phyloP scores from a whole-genome alignment of 2,329 filamentous ascomycete species.

The Penicillium sp. region DNA sequence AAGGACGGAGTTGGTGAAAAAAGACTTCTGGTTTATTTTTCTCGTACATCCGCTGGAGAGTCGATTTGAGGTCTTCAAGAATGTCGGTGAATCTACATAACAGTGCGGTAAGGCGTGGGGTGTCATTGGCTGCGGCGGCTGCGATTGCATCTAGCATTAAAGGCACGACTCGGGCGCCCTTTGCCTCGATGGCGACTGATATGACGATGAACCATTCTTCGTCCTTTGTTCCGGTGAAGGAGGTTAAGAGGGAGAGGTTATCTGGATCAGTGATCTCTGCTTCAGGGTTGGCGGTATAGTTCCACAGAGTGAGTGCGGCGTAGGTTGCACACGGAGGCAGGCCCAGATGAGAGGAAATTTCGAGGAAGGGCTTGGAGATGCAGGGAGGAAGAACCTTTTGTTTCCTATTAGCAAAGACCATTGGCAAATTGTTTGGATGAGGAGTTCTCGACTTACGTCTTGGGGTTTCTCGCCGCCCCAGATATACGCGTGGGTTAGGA shows the following conservation, averaged over 20 bases:
- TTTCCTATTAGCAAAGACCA: not conserved
- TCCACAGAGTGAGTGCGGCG: slow-evolving; percentile 47
- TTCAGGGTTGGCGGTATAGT: slow-evolving; percentile 32
- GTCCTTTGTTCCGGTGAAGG: slow-evolving; percentile 45
- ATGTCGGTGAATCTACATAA: slow-evolving; percentile 47
- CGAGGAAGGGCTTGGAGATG: slow-evolving; percentile 41
- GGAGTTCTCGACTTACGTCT: slow-evolving; percentile 56
- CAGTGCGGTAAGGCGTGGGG: slow-evolving; percentile 41
- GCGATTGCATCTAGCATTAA: slow-evolving; percentile 53
- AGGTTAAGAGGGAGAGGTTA: slow-evolving; percentile 37
- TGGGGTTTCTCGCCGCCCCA: slow-evolving; percentile 77
- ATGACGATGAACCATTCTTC: slow-evolving; percentile 57
- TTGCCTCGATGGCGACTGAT: slow-evolving; percentile 58
- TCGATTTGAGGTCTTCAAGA: slow-evolving; percentile 45
- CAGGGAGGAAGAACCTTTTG: slow-evolving; percentile 40
- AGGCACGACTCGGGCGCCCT: slow-evolving; percentile 52
- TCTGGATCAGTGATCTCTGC: slow-evolving; percentile 42
- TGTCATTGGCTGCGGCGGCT: slow-evolving; percentile 46
- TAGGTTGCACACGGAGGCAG: slow-evolving; percentile 50
- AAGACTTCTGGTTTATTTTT: slow-evolving; percentile 54
- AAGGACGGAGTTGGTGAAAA: slow-evolving; percentile 57
- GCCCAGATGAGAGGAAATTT: slow-evolving; percentile 41
- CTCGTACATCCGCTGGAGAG: slow-evolving; percentile 58
- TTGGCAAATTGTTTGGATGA: slow-evolving; percentile 3
- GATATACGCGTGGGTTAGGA: slow-evolving; percentile 79